A percentile compares a stretch with the other conserved stretches of the same genome.
phyloP scores from a whole-genome alignment of 495 filamentous ascomycete genomes.

The Trichoderma reesei region DNA sequence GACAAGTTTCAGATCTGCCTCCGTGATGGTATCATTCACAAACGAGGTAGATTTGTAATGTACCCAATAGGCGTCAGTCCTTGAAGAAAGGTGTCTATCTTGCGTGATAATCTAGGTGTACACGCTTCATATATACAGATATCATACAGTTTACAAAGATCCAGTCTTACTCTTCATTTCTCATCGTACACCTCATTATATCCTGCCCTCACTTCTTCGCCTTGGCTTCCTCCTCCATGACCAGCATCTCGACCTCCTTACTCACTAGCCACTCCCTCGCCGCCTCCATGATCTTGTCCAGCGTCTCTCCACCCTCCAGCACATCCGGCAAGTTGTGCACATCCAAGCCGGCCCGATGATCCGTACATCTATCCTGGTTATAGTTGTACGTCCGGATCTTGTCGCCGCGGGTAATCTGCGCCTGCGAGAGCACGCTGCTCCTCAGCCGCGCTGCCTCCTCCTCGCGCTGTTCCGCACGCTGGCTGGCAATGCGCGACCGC shows the following conservation, averaged over 20 bases:
- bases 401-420: slow-evolving; percentile 79
- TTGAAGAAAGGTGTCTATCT: background rate
- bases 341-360: slow-evolving; percentile 79
- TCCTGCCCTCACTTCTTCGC: background rate
- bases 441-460: slow-evolving; percentile 65
- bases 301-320: slow-evolving; percentile 55
- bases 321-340: slow-evolving; percentile 76
- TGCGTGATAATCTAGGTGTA: background rate
- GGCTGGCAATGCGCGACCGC: slow-evolving; percentile 72
- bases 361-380: slow-evolving; percentile 84
- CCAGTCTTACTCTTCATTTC: background rate
- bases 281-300: slow-evolving; percentile 74
- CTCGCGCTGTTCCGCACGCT: slow-evolving; percentile 71
- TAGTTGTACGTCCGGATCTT: slow-evolving; percentile 96
- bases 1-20: no score
- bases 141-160: background rate
- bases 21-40: background rate
- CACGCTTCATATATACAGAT: background rate
- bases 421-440: slow-evolving; percentile 63
- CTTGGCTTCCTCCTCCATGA: slow-evolving; percentile 34
- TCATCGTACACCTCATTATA: background rate
- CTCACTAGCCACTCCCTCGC: slow-evolving; percentile 71
- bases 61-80: background rate
- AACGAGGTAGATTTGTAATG: background rate
- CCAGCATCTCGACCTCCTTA: slow-evolving; percentile 62